Percentiles rank a stretch among this genome's conserved stretches.
These are phyloP conservation scores for Epichloe gansuensis DNA, from an alignment of 2,329 filamentous ascomycete species.

Conservation along the genomic window DNA sequence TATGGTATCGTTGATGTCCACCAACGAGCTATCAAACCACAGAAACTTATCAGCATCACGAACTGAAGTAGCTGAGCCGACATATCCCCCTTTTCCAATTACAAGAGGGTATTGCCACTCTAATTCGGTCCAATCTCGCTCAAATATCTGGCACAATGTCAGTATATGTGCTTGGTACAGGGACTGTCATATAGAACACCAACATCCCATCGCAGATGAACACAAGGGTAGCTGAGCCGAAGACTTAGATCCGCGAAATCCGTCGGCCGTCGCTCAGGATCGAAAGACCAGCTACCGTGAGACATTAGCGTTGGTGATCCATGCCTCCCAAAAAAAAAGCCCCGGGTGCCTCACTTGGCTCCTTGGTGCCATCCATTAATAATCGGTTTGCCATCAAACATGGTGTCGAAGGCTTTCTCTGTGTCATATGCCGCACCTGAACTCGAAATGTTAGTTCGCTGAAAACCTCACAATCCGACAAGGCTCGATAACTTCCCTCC, in stretches of 20 bases:
- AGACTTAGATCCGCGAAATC: conserved; percentile 20
- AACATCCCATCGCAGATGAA: conserved; percentile 24
- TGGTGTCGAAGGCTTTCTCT: conserved; percentile 25
- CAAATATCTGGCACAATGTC: conserved; percentile 22
- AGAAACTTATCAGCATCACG: conserved; percentile 2
- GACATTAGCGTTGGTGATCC: background rate
- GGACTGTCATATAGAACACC: conserved; percentile 5
- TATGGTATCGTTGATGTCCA: conserved; percentile 23
- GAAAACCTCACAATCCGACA: background rate
- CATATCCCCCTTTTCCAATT: conserved; percentile 24
- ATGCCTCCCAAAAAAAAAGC: background rate
- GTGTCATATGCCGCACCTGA: conserved; percentile 24
- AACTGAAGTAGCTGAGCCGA: conserved; percentile 28
- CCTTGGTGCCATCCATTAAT: conserved; percentile 9
- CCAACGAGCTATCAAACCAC: conserved; percentile 2
- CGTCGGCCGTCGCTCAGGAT: conserved; percentile 13
- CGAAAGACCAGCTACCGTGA: conserved; percentile 20
- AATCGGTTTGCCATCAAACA: conserved; percentile 19
- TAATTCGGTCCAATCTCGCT: conserved; percentile 23
- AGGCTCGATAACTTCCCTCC: conserved; percentile 15
- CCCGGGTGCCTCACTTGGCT: background rate
- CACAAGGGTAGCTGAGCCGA: conserved; percentile 20
- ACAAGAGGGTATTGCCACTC: conserved; percentile 30
- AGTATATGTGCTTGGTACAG: background rate
- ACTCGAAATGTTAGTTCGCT: background rate